These are phyloP conservation scores for Colletotrichum noveboracense DNA, from an alignment of 2,329 filamentous ascomycete species.

Conservation along the genomic window DNA sequence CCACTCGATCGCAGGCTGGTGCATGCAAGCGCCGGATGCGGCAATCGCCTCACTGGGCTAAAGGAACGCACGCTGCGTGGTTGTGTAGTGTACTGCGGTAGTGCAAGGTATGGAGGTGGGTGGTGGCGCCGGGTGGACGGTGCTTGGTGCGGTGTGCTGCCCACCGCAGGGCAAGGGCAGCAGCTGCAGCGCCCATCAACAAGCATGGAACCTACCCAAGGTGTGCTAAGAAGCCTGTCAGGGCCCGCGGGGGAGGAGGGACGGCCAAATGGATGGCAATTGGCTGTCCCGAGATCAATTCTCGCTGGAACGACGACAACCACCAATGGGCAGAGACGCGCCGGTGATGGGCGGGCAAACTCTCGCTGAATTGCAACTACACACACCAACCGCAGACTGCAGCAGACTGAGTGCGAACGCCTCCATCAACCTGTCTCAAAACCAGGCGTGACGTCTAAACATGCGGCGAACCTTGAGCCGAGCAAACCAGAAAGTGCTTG, in stretches of 20 bases:
- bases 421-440: neutral
- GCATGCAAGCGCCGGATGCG: constrained; percentile 18
- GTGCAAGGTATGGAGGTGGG: neutral
- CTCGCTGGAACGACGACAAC: constrained; percentile 16
- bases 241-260: neutral
- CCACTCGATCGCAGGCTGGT: constrained; percentile 16
- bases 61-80: neutral
- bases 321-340: neutral
- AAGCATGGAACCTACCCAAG: neutral
- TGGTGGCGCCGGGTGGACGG: neutral
- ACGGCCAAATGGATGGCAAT: neutral
- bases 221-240: neutral
- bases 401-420: neutral
- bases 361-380: constrained; percentile 19
- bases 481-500: constrained; percentile 4
- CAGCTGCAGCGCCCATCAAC: neutral
- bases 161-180: neutral
- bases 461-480: neutral
- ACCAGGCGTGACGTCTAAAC: neutral
- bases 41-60: neutral
- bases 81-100: neutral
- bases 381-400: neutral
- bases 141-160: neutral
- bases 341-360: constrained; percentile 1
- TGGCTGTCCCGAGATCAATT: constrained; percentile 10